These are phyloP conservation scores for Plantago coronopus DNA, from an alignment of 305 asterid species.

Conservation along the genomic window DNA sequence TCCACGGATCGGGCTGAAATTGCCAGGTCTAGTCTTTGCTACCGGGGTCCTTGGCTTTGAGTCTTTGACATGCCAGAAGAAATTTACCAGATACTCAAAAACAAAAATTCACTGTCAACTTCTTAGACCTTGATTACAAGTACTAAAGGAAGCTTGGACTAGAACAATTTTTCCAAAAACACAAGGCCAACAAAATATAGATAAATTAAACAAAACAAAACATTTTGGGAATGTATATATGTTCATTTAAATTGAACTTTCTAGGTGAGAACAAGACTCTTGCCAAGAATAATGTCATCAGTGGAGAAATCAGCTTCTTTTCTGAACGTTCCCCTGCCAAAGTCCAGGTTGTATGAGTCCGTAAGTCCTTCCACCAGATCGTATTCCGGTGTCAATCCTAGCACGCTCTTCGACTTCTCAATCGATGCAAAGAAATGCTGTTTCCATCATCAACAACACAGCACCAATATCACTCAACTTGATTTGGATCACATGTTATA, in stretches of 20 bases:
- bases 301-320: conserved; percentile 93
- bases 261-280: conserved; percentile 56
- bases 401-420: conserved; percentile 82
- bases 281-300: conserved; percentile 89
- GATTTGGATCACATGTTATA: too few relatives aligned
- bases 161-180: neutral
- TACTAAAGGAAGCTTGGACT: neutral
- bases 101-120: neutral
- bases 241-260: neutral
- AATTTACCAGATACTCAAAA: neutral
- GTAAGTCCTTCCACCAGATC: conserved; percentile 75
- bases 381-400: conserved; percentile 74
- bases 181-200: neutral
- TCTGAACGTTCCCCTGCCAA: conserved; percentile 88
- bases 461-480: neutral
- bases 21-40: too few relatives aligned
- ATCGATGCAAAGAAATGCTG: conserved; percentile 96
- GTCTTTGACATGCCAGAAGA: too few relatives aligned
- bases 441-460: conserved; percentile 22
- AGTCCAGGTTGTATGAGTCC: conserved; percentile 91
- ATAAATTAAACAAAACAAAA: neutral
- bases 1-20: too few relatives aligned
- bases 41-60: too few relatives aligned
- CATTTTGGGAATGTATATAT: too few relatives aligned
- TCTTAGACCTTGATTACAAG: neutral